These are phyloP conservation scores for Populus alba DNA, from an alignment of 345 rosid species.

Conservation along the genomic window DNA sequence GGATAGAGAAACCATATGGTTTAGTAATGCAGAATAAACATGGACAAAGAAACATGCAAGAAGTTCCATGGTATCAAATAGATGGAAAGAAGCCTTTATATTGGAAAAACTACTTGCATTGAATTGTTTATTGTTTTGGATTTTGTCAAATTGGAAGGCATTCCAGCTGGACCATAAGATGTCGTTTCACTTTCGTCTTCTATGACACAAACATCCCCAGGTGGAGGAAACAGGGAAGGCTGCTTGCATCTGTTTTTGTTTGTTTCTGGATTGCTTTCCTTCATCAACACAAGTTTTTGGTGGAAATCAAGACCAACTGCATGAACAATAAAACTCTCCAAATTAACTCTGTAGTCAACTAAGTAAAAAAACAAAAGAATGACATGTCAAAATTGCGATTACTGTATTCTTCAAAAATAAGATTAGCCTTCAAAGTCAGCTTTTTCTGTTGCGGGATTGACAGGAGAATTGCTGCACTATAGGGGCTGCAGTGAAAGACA, in stretches of 20 bases:
- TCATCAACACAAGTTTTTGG: conserved; percentile 48
- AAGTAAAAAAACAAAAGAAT: not conserved
- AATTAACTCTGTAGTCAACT: not conserved
- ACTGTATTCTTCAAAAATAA: conserved; percentile 86
- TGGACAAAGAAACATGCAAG: not conserved
- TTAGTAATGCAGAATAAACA: not conserved
- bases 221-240: conserved; percentile 41
- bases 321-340: conserved; percentile 13
- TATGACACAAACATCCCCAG: conserved; percentile 32
- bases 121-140: conserved; percentile 24
- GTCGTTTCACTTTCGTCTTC: conserved; percentile 40
- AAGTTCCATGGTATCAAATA: not conserved
- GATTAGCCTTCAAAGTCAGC: conserved; percentile 74
- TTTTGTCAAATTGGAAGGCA: conserved; percentile 19
- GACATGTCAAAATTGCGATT: conserved; percentile 19
- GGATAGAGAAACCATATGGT: conserved; percentile 24
- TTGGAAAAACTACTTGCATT: conserved; percentile 37
- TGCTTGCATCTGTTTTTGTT: conserved; percentile 31
- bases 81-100: not conserved
- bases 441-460: conserved; percentile 46
- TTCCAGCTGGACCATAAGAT: conserved; percentile 22
- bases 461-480: conserved; percentile 49
- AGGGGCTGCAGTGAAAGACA: conserved; percentile 63
- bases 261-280: conserved; percentile 30
- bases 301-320: conserved; percentile 87